Evolutionary conservation across 176 grass and related monocot genomes (phyloP), one percentile per base, ranked within the genome.

Genomic region (Saccharum officinarum): DNA sequence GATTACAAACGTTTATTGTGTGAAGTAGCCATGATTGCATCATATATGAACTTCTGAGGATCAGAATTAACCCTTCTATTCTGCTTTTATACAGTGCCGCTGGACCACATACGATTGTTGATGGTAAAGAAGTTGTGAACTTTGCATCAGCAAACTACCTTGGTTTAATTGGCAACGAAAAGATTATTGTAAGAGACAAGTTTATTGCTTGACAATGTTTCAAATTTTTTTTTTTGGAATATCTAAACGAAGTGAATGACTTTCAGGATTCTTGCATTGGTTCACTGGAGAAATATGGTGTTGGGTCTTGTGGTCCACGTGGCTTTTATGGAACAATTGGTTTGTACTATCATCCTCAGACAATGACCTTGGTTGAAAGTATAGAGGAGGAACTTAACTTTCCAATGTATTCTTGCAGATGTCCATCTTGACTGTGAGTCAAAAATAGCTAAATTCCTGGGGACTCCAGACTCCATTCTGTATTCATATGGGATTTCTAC

Each of bases 301-400:
- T 95, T 83, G 96, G 96, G 67, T 95, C 95, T 60, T 98, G 96
- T 67, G 96, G 96, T 78, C 96, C 96, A 73, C 91, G 91, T 73
- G 93, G 96, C 55, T 98, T 98, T 88, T 98, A 98, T 85, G 93
- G 93, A 85, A 93, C 96, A 83, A 95, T 95, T 78, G 96, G 96
- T 98, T 71, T 81, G 82, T 83, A 87, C 4, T 62, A 85, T 69
- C 47, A 13, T 77, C 72, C 76, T 30, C 28, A 44, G 68, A 34
- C 34, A 67, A 30, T 78, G 25, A 87, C 39, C 17, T 70, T 37
- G 45, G 6, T 71, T 87, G 39, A 36, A 76, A 84, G 77, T 66
- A 89, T 71, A 54, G 76, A 64, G 79, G 34, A 87, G 71, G 69
- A 75, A 65, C 64, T 86, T 86, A 85, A 57, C 61, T 76, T 88